A percentile compares a stretch with the other conserved stretches of the same genome.
Conservation (phyloP, 345 rosid species). For the Erysimum cheiranthoides region DNA sequence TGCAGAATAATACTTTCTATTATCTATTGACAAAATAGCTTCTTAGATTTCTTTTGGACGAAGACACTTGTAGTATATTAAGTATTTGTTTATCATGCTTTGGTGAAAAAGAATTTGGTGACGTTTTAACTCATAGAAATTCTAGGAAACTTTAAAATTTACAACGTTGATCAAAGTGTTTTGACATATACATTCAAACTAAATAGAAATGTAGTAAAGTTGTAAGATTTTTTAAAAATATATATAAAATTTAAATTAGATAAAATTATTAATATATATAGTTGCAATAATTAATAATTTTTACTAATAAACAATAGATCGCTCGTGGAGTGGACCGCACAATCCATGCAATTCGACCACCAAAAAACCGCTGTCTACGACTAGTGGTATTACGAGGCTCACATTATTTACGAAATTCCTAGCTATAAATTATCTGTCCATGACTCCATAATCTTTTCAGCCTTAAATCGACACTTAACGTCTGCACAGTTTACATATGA, state of each 20-base stretch:
- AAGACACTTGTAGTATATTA: no score
- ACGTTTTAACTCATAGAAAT: not conserved
- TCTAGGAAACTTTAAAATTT: not conserved
- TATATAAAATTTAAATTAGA: not conserved
- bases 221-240: not conserved
- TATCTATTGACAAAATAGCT: no score
- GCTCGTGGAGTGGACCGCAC: slow-evolving; percentile 43
- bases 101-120: no score
- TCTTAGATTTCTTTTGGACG: no score
- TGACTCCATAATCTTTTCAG: not conserved
- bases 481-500: not conserved
- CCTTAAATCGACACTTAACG: not conserved
- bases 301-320: not conserved
- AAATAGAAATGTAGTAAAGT: not conserved
- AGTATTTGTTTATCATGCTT: no score
- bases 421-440: not conserved
- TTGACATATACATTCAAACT: not conserved
- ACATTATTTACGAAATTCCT: slow-evolving; percentile 4
- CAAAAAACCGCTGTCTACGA: slow-evolving; percentile 31
- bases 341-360: slow-evolving; percentile 37
- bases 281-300: not conserved
- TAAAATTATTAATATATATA: not conserved
- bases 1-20: no score
- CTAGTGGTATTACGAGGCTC: slow-evolving; percentile 29
- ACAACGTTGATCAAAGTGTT: not conserved